Base-by-base conservation (phyloP, 202 grass and related monocot species). In the Musa balbisiana region DNA sequence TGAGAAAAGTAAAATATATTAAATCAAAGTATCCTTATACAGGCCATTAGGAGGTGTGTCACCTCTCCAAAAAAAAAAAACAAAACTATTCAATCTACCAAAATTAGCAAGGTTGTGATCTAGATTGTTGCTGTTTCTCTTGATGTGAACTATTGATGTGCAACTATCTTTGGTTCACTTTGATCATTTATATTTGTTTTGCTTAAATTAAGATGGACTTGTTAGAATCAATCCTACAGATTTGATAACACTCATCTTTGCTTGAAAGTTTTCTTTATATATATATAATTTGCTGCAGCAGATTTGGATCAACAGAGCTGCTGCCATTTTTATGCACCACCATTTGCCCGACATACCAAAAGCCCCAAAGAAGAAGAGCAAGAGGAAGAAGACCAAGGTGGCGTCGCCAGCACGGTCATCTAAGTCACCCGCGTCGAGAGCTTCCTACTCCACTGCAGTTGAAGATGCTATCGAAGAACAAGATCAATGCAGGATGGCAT, bases 221-320 rank as follows among this genome's bases (percentile, higher is more conserved):
- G 2, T 6, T 43, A 43, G 33, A 43, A 43, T 43, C 33, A 6
- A 43, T 43, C 33, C 33, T 43, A 43, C 33, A 43, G 3, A 5
- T 43, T 29, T 29, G 29, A 29, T 29, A 27, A 27, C 26, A 27
- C 26, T 19, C 58, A 60, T 60, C 6, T 9, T 60, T 33, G 3
- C 19, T 21, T 60, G 58, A n/a, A 60, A n/a, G 1, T 60, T 55
- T 9, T 29, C 9, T 26, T 22, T 10, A 53, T 66, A 69, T 60
- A 24, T 33, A 20, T 12, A 3, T 69, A 74, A 59, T 54, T 33
- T 51, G 73, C 15, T 50, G 17, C 11, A 55, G 49, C 81, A 97
- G 93, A 89, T 72, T 86, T 91, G 25, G 33, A 97, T 27, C 78
- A 86, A n/a, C 71, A 77, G 20, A 26, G 20, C 58, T 78, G 64